Conservation (phyloP, 352 stramenopile species). For the Phytophthora pinifolia region DNA sequence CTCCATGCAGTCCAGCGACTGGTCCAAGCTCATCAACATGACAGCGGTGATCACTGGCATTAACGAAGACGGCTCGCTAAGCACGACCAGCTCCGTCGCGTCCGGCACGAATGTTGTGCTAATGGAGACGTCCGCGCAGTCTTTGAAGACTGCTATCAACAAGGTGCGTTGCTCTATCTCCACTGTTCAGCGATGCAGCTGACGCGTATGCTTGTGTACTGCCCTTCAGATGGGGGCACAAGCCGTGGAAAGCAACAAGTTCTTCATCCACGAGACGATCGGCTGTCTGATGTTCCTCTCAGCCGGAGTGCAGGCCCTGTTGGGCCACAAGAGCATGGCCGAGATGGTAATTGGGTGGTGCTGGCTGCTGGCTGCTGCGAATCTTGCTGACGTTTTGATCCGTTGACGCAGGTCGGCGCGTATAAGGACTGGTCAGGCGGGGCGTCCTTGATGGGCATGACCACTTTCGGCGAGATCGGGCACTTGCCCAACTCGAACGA, state of each 20-base stretch:
- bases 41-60: slow-evolving; percentile 85
- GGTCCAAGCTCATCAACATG: slow-evolving; percentile 84
- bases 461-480: slow-evolving; percentile 86
- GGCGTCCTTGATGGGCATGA: slow-evolving; percentile 86
- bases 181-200: not conserved
- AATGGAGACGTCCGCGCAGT: slow-evolving; percentile 85
- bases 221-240: slow-evolving; percentile 66
- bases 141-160: slow-evolving; percentile 83
- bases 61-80: slow-evolving; percentile 82
- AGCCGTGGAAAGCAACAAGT: slow-evolving; percentile 75
- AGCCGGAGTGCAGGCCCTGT: slow-evolving; percentile 77
- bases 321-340: slow-evolving; percentile 87
- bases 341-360: slow-evolving; percentile 61
- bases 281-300: slow-evolving; percentile 89
- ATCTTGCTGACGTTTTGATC: not conserved
- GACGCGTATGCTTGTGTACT: not conserved
- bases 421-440: slow-evolving; percentile 85
- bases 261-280: slow-evolving; percentile 80
- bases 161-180: slow-evolving; percentile 36
- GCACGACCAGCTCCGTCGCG: slow-evolving; percentile 75
- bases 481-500: slow-evolving; percentile 80
- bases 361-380: not conserved
- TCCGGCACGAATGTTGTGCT: slow-evolving; percentile 80
- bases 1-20: slow-evolving; percentile 82
- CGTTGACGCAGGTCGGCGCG: slow-evolving; percentile 58